Conservation (phyloP, 495 filamentous ascomycete genomes). For the Penicillium pulvis region DNA sequence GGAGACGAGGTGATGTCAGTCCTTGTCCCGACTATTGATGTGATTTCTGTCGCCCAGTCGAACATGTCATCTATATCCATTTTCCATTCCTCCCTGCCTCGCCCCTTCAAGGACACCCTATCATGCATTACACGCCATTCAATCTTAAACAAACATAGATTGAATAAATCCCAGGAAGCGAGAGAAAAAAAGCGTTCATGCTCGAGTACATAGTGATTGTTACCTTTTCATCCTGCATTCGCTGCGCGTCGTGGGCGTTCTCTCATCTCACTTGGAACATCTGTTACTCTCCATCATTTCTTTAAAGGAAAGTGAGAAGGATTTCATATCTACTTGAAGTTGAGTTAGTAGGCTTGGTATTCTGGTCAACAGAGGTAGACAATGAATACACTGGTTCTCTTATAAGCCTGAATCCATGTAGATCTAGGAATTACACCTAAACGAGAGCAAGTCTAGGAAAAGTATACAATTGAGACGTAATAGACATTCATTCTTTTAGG, state of each 20-base stretch:
- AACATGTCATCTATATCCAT: slow-evolving; percentile 23
- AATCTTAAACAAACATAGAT: slow-evolving; percentile 15
- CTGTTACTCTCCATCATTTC: neutral
- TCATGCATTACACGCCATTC: slow-evolving; percentile 11
- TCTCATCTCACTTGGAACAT: neutral
- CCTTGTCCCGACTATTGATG: slow-evolving; percentile 17
- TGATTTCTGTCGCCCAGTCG: slow-evolving; percentile 9
- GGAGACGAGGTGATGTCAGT: slow-evolving; percentile 27
- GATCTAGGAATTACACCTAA: neutral
- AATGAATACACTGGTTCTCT: neutral
- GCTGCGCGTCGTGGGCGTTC: slow-evolving; percentile 19
- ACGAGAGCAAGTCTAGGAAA: neutral
- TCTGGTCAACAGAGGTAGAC: neutral
- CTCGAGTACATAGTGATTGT: slow-evolving; percentile 1
- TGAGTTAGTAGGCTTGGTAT: neutral
- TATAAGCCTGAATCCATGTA: neutral
- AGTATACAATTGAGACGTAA: too few relatives aligned
- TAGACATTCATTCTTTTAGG: too few relatives aligned
- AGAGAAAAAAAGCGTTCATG: slow-evolving; percentile 7
- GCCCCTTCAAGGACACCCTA: slow-evolving; percentile 17
- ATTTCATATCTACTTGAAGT: neutral
- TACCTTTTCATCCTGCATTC: slow-evolving; percentile 13
- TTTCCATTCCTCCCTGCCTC: neutral
- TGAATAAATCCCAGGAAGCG: slow-evolving; percentile 7
- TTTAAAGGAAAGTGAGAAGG: neutral